These are phyloP conservation scores for Saccharomyces hybrid DNA, from an alignment of 1,139 yeast species.

Conservation along the genomic window DNA sequence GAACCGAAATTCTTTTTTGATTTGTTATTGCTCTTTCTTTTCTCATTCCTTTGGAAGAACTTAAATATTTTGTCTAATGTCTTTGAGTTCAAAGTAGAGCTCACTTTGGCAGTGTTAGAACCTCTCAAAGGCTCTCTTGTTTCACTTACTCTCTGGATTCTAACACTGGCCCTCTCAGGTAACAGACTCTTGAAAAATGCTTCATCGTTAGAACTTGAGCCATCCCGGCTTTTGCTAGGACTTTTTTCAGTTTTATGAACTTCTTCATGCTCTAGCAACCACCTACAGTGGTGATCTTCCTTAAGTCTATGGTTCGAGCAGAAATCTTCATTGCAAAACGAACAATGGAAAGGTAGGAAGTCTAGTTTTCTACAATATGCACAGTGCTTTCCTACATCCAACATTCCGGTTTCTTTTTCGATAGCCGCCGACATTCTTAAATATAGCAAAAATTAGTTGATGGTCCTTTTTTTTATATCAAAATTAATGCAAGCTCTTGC, in stretches of 20 bases:
- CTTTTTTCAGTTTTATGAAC: constrained; percentile 5
- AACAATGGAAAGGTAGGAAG: constrained; percentile 63
- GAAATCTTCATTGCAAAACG: constrained; percentile 45
- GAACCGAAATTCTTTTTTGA: constrained; percentile 12
- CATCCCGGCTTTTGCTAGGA: constrained; percentile 14
- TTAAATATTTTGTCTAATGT: constrained; percentile 42
- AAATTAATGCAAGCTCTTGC: not conserved
- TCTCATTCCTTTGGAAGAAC: constrained; percentile 2
- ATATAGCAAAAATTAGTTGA: not conserved
- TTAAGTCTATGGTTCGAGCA: constrained; percentile 52
- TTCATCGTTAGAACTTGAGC: constrained; percentile 17
- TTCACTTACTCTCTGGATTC: constrained; percentile 30
- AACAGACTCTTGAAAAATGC: constrained; percentile 37
- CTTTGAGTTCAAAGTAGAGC: constrained; percentile 26
- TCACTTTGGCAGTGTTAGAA: constrained; percentile 4
- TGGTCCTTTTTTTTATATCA: not conserved
- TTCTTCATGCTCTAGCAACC: constrained; percentile 11
- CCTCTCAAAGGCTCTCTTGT: constrained; percentile 4
- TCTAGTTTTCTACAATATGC: constrained; percentile 55
- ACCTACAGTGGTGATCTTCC: constrained; percentile 41
- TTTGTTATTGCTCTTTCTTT: constrained; percentile 6
- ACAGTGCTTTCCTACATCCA: constrained; percentile 68
- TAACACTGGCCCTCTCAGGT: constrained; percentile 49
- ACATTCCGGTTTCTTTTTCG: constrained; percentile 37
- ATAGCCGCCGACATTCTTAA: constrained; percentile 1